These are phyloP conservation scores for Fistulifera solaris DNA, from an alignment of 108 stramenopile genomes.

Conservation along the genomic window DNA sequence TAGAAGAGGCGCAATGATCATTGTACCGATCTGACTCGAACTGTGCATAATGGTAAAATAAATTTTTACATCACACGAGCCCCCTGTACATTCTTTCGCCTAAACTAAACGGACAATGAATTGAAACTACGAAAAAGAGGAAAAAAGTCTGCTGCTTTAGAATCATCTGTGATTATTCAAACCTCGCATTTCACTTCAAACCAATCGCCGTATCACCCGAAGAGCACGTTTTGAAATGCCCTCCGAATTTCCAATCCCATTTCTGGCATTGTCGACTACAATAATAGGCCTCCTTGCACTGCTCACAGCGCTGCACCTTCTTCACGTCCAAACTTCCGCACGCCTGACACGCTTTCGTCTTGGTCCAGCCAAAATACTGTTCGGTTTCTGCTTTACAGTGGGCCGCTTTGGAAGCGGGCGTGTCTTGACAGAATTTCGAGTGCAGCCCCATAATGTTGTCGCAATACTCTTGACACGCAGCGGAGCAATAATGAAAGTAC, in stretches of 20 bases:
- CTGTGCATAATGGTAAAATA: too few relatives aligned
- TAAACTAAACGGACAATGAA: too few relatives aligned
- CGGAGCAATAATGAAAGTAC: slow-evolving; percentile 37
- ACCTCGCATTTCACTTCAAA: too few relatives aligned
- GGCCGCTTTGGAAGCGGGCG: slow-evolving; percentile 20
- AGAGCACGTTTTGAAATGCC: slow-evolving; percentile 9
- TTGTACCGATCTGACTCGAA: too few relatives aligned
- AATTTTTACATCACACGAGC: too few relatives aligned
- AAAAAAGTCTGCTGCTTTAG: too few relatives aligned
- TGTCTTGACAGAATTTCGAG: slow-evolving; percentile 14
- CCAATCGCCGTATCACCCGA: too few relatives aligned
- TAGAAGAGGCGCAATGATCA: too few relatives aligned
- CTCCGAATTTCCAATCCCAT: slow-evolving; percentile 24
- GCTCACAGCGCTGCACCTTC: slow-evolving; percentile 16
- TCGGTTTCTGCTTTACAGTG: slow-evolving; percentile 21
- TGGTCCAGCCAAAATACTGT: slow-evolving; percentile 13
- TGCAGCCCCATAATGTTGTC: slow-evolving; percentile 20
- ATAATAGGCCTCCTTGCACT: slow-evolving; percentile 23
- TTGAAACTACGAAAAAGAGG: too few relatives aligned
- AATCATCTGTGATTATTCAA: too few relatives aligned
- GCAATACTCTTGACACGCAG: slow-evolving; percentile 25
- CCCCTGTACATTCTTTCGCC: too few relatives aligned
- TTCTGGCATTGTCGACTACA: slow-evolving; percentile 21
- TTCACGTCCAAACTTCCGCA: slow-evolving; percentile 7
- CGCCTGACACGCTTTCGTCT: slow-evolving; percentile 12